Percentiles rank a stretch among this genome's conserved stretches.
These are phyloP conservation scores for Cyclotella sp. DNA, from an alignment of 108 stramenopile genomes.

Conservation along the genomic window DNA sequence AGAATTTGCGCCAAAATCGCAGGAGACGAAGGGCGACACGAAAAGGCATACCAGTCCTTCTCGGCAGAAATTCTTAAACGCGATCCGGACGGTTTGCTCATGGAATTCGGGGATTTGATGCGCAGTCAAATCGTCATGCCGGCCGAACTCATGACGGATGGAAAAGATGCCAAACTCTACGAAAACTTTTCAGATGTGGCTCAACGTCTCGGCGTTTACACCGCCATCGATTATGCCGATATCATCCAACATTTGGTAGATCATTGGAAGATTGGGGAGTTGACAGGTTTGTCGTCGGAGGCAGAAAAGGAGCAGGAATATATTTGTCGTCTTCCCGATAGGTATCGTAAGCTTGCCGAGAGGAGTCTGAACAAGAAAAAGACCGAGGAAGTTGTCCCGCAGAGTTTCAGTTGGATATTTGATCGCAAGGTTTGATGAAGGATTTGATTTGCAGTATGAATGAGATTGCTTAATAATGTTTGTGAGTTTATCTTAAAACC, in stretches of 20 bases:
- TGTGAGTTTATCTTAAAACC: background rate
- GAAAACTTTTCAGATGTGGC: slow-evolving; percentile 87
- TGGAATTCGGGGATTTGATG: slow-evolving; percentile 89
- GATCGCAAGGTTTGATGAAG: slow-evolving; percentile 61
- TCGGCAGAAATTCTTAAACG: slow-evolving; percentile 83
- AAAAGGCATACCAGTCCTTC: slow-evolving; percentile 91
- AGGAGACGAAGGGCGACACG: slow-evolving; percentile 93
- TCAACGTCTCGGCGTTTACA: slow-evolving; percentile 88
- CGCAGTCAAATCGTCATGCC: slow-evolving; percentile 92
- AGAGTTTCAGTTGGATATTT: slow-evolving; percentile 85
- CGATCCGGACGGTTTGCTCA: slow-evolving; percentile 86
- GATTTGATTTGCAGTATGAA: background rate
- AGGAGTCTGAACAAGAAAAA: slow-evolving; percentile 90
- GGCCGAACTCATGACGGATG: slow-evolving; percentile 92
- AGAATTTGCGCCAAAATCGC: slow-evolving; percentile 91
- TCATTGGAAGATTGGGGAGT: slow-evolving; percentile 82
- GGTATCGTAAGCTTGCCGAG: slow-evolving; percentile 88
- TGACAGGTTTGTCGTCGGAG: slow-evolving; percentile 75
- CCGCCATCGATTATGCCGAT: slow-evolving; percentile 94
- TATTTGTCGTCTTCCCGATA: slow-evolving; percentile 78
- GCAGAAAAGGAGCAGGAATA: slow-evolving; percentile 89
- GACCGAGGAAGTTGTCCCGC: slow-evolving; percentile 64
- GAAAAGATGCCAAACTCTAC: slow-evolving; percentile 73
- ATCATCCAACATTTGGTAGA: slow-evolving; percentile 87
- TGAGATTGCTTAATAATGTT: background rate